These are phyloP conservation scores for Penicillium egyptiacum DNA, from an alignment of 495 filamentous ascomycete species.

Conservation along the genomic window DNA sequence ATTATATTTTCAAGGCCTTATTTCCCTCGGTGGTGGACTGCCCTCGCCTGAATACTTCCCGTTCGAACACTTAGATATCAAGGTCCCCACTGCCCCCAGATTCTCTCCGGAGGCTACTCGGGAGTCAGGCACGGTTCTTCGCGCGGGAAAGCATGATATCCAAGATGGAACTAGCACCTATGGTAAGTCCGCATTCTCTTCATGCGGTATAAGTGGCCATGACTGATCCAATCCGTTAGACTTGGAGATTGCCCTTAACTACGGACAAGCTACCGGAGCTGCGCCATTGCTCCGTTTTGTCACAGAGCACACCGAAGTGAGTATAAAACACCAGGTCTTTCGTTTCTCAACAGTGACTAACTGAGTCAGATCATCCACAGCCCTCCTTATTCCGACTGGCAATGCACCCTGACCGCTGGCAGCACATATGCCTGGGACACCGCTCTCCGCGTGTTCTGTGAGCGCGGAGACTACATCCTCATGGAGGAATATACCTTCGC, in stretches of 20 bases:
- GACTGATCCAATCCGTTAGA: conserved; percentile 43
- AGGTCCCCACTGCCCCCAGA: conserved; percentile 63
- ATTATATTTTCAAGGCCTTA: conserved; percentile 50
- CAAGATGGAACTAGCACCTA: conserved; percentile 61
- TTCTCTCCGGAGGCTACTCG: conserved; percentile 68
- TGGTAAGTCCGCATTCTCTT: conserved; percentile 35
- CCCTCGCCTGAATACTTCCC: conserved; percentile 91
- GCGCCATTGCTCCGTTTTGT: conserved; percentile 85
- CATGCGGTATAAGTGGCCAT: conserved; percentile 1
- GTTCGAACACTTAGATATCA: conserved; percentile 65
- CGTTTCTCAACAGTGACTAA: conserved; percentile 4
- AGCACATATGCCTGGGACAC: conserved; percentile 79
- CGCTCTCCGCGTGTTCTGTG: conserved; percentile 71
- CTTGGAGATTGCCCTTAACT: conserved; percentile 82
- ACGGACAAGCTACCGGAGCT: conserved; percentile 80
- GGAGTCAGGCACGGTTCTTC: conserved; percentile 53
- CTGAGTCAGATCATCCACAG: conserved; percentile 38
- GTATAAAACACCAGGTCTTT: not conserved
- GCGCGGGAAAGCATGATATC: conserved; percentile 80
- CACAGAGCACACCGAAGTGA: conserved; percentile 85
- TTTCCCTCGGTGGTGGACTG: conserved; percentile 90
- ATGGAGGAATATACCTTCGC: conserved; percentile 88
- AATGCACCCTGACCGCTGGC: conserved; percentile 70
- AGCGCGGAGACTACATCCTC: conserved; percentile 68
- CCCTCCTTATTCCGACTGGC: conserved; percentile 75